Evolutionary conservation across 371 early-diverging fungal genomes (phyloP).

Genomic region (Rhizopus microsporus): DNA sequence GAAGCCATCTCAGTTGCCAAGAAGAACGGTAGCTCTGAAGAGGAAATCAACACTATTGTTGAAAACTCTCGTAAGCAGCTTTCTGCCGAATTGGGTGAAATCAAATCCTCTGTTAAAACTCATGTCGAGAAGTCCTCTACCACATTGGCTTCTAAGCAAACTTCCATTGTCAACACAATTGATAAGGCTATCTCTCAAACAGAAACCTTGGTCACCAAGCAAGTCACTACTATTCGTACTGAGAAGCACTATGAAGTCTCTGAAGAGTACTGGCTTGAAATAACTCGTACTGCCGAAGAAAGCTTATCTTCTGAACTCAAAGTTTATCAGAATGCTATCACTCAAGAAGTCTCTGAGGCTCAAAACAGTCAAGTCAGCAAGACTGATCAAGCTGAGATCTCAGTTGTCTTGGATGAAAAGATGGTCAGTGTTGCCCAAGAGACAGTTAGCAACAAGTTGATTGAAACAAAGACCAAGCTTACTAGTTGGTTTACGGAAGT

Average conservation of each 20-base stretch:
- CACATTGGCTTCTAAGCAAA: conserved; percentile 14
- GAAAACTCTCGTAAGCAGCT: conserved; percentile 31
- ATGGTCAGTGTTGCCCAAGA: conserved; percentile 28
- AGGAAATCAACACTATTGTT: conserved; percentile 31
- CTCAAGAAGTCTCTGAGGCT: conserved; percentile 21
- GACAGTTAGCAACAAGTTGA: conserved; percentile 23
- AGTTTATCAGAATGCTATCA: conserved; percentile 33
- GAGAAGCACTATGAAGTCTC: conserved; percentile 22
- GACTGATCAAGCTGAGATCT: conserved; percentile 17
- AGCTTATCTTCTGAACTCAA: conserved; percentile 26
- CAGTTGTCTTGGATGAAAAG: conserved; percentile 27
- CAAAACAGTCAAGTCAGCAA: conserved; percentile 18
- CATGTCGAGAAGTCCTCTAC: conserved; percentile 21
- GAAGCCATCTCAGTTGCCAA: conserved; percentile 24
- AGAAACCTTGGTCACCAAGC: conserved; percentile 19
- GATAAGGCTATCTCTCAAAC: conserved; percentile 32
- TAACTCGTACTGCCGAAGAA: conserved; percentile 28
- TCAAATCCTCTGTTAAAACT: conserved; percentile 13
- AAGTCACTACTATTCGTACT: conserved; percentile 20
- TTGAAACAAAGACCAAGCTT: conserved; percentile 29
- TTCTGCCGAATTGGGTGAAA: conserved; percentile 12
- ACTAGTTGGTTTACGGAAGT: conserved; percentile 33
- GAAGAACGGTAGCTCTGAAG: conserved; percentile 35
- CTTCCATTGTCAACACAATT: conserved; percentile 25
- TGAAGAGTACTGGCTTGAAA: conserved; percentile 25